Evolutionary conservation across 2,329 filamentous ascomycete genomes (phyloP).

Genomic region (Fusarium euwallaceae): DNA sequence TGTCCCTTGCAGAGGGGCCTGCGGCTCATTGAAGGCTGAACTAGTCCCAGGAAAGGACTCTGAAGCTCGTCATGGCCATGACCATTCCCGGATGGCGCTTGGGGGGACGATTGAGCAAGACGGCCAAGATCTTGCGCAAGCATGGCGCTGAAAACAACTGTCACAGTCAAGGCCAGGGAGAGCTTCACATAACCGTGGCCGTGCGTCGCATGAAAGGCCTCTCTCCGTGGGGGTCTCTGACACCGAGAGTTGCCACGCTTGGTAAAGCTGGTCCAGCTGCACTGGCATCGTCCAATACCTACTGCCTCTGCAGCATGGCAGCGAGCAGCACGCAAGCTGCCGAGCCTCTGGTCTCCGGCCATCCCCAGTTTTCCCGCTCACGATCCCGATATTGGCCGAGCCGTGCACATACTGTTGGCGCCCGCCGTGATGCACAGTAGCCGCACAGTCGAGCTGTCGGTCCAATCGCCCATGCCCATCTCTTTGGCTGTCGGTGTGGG

Average conservation of each 20-base stretch:
- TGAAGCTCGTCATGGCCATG: constrained; percentile 17
- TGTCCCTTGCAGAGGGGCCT: constrained; percentile 44
- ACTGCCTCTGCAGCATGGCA: background rate
- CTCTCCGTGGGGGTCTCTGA: constrained; percentile 20
- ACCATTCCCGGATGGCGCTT: constrained; percentile 7
- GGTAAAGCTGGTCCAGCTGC: background rate
- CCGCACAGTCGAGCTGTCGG: constrained; percentile 14
- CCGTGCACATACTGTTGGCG: constrained; percentile 34
- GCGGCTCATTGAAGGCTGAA: constrained; percentile 38
- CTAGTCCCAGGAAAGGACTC: constrained; percentile 32
- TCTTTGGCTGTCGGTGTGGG: constrained; percentile 31
- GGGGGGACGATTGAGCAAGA: constrained; percentile 24
- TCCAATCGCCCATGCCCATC: constrained; percentile 16
- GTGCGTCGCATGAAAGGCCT: constrained; percentile 23
- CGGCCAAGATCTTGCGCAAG: constrained; percentile 17
- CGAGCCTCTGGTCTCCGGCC: constrained; percentile 5
- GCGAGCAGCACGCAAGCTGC: constrained; percentile 11
- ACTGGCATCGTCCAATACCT: constrained; percentile 8
- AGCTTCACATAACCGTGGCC: constrained; percentile 10
- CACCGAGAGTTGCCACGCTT: constrained; percentile 8
- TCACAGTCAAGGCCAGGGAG: constrained; percentile 6
- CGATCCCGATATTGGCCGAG: constrained; percentile 45
- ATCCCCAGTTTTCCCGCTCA: constrained; percentile 30
- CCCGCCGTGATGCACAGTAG: constrained; percentile 16
- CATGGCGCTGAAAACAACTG: constrained; percentile 10